A percentile compares a stretch with the other conserved stretches of the same genome.
Conservation (phyloP, 176 grass and related monocot species). For the Zea luxurians region DNA sequence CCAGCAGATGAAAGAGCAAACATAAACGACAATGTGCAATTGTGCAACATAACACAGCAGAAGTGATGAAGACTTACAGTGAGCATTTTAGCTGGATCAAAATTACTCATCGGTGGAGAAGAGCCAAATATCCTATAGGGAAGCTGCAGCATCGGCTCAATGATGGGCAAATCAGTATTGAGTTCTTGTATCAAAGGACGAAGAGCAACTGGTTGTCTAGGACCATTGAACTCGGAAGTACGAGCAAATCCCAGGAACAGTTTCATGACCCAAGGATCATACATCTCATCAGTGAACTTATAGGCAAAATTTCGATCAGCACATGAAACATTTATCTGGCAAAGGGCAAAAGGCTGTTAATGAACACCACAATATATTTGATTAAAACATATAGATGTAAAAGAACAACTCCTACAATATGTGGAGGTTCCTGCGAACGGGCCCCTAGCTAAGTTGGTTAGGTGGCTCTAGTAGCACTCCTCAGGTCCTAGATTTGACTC, state of each 20-base stretch:
- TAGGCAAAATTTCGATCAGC: slow-evolving; percentile 87
- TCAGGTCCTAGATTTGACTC: no score
- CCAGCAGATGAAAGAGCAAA: background rate
- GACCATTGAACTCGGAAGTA: slow-evolving; percentile 94
- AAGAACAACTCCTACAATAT: slow-evolving; percentile 15
- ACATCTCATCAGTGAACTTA: slow-evolving; percentile 79
- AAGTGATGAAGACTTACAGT: slow-evolving; percentile 53
- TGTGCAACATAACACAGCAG: slow-evolving; percentile 18
- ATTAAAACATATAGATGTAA: slow-evolving; percentile 28
- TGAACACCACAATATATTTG: background rate
- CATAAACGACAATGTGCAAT: slow-evolving; percentile 19
- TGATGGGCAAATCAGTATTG: slow-evolving; percentile 47
- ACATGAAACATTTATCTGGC: slow-evolving; percentile 74
- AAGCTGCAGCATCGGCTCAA: slow-evolving; percentile 70
- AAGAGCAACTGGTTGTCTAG: slow-evolving; percentile 57
- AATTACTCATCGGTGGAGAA: slow-evolving; percentile 92
- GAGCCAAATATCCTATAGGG: slow-evolving; percentile 97
- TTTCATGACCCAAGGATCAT: slow-evolving; percentile 92
- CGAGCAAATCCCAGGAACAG: slow-evolving; percentile 92
- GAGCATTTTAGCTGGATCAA: slow-evolving; percentile 99
- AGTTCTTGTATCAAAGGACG: slow-evolving; percentile 90
- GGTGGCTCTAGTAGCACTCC: no score
- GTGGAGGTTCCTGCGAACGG: no score
- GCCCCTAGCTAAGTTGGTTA: no score
- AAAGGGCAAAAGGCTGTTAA: slow-evolving; percentile 33